Evolutionary conservation across 164 flowering plant species (phyloP).

Genomic region (Liquidambar formosana): DNA sequence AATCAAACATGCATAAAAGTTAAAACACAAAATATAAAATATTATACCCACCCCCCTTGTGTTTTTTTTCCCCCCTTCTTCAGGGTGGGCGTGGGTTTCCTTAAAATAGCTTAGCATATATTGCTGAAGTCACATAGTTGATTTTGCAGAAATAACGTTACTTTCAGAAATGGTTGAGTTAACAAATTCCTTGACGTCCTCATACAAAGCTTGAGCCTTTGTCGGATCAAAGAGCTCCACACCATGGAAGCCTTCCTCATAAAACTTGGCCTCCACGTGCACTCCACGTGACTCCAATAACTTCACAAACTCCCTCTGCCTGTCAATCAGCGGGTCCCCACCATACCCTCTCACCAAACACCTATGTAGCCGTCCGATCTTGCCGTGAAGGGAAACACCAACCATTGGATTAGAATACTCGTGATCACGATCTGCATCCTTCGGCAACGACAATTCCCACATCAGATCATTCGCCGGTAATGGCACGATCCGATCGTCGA

Average conservation of each 20-base stretch:
- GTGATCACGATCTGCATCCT: conserved; percentile 55
- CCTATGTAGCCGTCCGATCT: conserved; percentile 40
- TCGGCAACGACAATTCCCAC: conserved; percentile 58
- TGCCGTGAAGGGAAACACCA: background rate
- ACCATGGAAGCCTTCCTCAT: conserved; percentile 48
- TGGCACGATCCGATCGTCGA: conserved; percentile 39
- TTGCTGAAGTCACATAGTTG: no score
- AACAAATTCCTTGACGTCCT: conserved; percentile 30
- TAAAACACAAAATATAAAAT: no score
- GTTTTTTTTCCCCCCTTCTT: no score
- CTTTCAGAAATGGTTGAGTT: background rate
- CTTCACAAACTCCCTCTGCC: conserved; percentile 38
- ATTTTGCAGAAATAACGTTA: no score
- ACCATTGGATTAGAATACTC: conserved; percentile 47
- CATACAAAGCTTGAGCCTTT: conserved; percentile 28
- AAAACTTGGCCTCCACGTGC: conserved; percentile 32
- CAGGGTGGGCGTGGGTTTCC: no score
- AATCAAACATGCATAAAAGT: no score
- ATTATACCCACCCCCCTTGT: no score
- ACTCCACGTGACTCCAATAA: conserved; percentile 47
- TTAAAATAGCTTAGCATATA: no score
- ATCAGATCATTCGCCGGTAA: conserved; percentile 38
- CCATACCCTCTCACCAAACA: conserved; percentile 41
- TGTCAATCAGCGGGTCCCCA: conserved; percentile 51
- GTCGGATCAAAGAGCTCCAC: conserved; percentile 41